Conservation (phyloP, 768 basidiomycete genomes). For the Calvatia gigantea region DNA sequence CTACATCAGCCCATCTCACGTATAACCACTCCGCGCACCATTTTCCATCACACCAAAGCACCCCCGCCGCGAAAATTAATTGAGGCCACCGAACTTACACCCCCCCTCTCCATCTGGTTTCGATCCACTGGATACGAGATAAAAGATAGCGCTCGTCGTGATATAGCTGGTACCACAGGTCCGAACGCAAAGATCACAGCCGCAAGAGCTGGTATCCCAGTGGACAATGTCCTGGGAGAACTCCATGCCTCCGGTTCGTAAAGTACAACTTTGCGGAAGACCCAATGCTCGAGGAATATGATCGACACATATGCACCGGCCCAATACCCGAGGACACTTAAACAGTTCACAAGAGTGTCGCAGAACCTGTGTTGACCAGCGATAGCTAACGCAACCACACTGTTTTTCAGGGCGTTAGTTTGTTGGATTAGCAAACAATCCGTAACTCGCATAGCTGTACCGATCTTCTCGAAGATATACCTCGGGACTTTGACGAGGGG, state of each 20-base stretch:
- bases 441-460: constrained; percentile 67
- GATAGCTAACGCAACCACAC: constrained; percentile 71
- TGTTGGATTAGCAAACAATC: constrained; percentile 7
- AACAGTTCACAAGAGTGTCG: constrained; percentile 65
- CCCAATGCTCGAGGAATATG: constrained; percentile 63
- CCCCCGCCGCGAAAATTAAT: no score
- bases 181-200: constrained; percentile 52
- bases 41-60: no score
- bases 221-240: constrained; percentile 50
- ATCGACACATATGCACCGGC: constrained; percentile 58
- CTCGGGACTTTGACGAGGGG: constrained; percentile 58
- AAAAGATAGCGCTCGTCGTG: constrained; percentile 46
- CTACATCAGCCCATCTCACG: no score
- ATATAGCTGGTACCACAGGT: constrained; percentile 68
- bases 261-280: constrained; percentile 50
- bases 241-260: constrained; percentile 65
- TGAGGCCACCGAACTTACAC: no score
- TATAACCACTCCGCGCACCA: no score
- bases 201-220: constrained; percentile 61
- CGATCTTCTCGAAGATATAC: constrained; percentile 72
- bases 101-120: constrained; percentile 30
- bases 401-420: constrained; percentile 20
- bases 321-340: constrained; percentile 73
- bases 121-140: constrained; percentile 50
- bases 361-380: constrained; percentile 75